phyloP scores from a whole-genome alignment of 805 yeast genomes.

The Phaffomyces opuntiae region DNA sequence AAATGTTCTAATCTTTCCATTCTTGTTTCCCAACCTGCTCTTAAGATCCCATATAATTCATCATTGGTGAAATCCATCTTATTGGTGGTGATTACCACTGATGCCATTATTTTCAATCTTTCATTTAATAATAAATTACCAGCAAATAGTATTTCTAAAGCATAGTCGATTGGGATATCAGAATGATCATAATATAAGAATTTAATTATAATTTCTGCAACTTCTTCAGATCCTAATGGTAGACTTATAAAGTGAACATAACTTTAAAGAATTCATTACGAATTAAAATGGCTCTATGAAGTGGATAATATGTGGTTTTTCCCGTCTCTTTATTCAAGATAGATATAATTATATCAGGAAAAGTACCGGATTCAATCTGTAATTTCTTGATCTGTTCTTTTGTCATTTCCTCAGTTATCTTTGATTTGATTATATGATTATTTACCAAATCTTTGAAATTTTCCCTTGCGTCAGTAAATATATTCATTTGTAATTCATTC shows the following conservation, averaged over 20 bases:
- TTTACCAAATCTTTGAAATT: constrained; percentile 16
- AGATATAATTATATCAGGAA: constrained; percentile 43
- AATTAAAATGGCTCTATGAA: constrained; percentile 51
- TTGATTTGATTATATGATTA: constrained; percentile 13
- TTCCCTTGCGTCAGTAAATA: constrained; percentile 16
- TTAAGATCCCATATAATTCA: constrained; percentile 48
- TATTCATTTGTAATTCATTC: constrained; percentile 20
- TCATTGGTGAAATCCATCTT: constrained; percentile 23
- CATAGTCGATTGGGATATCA: constrained; percentile 39
- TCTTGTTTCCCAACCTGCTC: constrained; percentile 63
- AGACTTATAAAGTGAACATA: constrained; percentile 46
- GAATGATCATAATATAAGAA: constrained; percentile 58
- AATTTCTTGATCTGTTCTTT: constrained; percentile 6
- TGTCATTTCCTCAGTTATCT: constrained; percentile 5
- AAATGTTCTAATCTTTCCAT: constrained; percentile 58
- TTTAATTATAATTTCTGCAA: constrained; percentile 44
- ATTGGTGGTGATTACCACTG: constrained; percentile 32
- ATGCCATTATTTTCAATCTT: constrained; percentile 58
- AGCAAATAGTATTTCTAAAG: constrained; percentile 48
- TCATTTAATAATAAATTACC: constrained; percentile 56
- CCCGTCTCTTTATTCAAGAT: constrained; percentile 25
- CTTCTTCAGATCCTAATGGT: constrained; percentile 24
- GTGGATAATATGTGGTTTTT: constrained; percentile 44
- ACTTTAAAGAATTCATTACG: constrained; percentile 59
- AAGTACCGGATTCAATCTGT: constrained; percentile 14